Evolutionary conservation across 805 yeast genomes (phyloP), one percentile per base, ranked within the genome.

Genomic region (Saturnispora diversa): DNA sequence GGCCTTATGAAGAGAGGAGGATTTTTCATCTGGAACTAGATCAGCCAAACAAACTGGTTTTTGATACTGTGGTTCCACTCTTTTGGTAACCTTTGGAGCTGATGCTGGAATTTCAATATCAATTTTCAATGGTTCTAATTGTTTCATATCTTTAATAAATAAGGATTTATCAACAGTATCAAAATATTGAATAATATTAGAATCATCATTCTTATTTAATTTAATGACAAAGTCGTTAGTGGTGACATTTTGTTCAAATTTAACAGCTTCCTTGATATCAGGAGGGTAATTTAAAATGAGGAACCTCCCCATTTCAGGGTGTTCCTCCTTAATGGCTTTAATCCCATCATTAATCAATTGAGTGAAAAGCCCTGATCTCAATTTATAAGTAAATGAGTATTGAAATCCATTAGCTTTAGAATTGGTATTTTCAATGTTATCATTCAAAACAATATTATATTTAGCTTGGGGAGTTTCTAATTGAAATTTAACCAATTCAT

Each of bases 181-280:
- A 53, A 77, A 82, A 58, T 83, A 83, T 31, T 75, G 76, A 34
- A 71, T 63, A 11, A 80, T 69, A 43, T 76, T 76, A 40, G 72
- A 73, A n/a, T 61, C 55, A 26, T 64, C 39, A 2, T 47, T 49
- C 3, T 55, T 54, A 19, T 55, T 47, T 44, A 57, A 49, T 11
- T 63, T 48, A 20, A 66, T 57, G 30, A 75, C 39, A 37, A 68
- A 64, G 42, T 65, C 56, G 37, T 71, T 59, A 8, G 69, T 68
- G 2, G 78, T 70, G 21, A 82, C 67, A 44, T 80, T 84, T 49
- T 77, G 82, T 55, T 83, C 92, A 47, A 83, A 83, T 50, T 74
- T 76, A 39, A 78, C 72, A 3, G 85, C 81, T 45, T 82, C 88
- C 36, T 72, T 72, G 29, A 83, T 69, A 19, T 67, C 65, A 36